These are phyloP conservation scores for Halophytophthora polymorphica DNA, from an alignment of 352 stramenopile genomes.

Conservation along the genomic window DNA sequence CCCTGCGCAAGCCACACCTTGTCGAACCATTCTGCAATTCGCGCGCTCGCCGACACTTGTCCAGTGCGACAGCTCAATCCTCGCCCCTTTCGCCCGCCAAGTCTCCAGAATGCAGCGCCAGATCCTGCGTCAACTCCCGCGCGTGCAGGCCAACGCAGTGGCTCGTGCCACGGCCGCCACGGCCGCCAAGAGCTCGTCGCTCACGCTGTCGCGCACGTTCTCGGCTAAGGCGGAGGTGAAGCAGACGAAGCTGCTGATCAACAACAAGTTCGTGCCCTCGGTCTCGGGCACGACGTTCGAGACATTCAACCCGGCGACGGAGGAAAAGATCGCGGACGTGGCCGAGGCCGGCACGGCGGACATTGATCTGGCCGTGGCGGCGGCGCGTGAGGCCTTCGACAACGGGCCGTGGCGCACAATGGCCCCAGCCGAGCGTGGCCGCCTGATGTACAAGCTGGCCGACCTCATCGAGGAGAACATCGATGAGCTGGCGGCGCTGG, in stretches of 20 bases:
- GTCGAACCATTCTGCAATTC: slow-evolving; percentile 23
- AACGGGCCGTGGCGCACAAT: slow-evolving; percentile 54
- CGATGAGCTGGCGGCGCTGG: slow-evolving; percentile 74
- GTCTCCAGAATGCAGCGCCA: slow-evolving; percentile 37
- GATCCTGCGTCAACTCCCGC: slow-evolving; percentile 41
- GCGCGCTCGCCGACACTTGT: slow-evolving; percentile 6
- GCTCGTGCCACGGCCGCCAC: slow-evolving; percentile 14
- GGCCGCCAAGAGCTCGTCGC: slow-evolving; percentile 14
- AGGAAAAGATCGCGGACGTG: slow-evolving; percentile 73
- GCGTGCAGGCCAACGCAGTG: slow-evolving; percentile 13
- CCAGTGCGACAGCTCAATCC: slow-evolving; percentile 1
- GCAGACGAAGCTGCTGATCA: slow-evolving; percentile 85
- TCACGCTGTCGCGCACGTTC: slow-evolving; percentile 33
- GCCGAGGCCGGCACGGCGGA: slow-evolving; percentile 57
- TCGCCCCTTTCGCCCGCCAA: background rate
- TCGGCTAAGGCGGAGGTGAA: slow-evolving; percentile 35
- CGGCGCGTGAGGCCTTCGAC: slow-evolving; percentile 67
- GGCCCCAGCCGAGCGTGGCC: slow-evolving; percentile 31
- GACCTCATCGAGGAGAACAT: slow-evolving; percentile 59
- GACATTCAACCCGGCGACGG: slow-evolving; percentile 78
- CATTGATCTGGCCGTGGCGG: slow-evolving; percentile 70
- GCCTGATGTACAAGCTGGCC: slow-evolving; percentile 44
- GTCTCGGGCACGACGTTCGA: slow-evolving; percentile 67
- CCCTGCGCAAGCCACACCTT: too few species aligned
- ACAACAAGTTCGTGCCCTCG: slow-evolving; percentile 79